Percentiles rank a stretch among this genome's conserved stretches.
phyloP scores from a whole-genome alignment of 2,329 filamentous ascomycete species.

The Aspergillus tubingensis region DNA sequence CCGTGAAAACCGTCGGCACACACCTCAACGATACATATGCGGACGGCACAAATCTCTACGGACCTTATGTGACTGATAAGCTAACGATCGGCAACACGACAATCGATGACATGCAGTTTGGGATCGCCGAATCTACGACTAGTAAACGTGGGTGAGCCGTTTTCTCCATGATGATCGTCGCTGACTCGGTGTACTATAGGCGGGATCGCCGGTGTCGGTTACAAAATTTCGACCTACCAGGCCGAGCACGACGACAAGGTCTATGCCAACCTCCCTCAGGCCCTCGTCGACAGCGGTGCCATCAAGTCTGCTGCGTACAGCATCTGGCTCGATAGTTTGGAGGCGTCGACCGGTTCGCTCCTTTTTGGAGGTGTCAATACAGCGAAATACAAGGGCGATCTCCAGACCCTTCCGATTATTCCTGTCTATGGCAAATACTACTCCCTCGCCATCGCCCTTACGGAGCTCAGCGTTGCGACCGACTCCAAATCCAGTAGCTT shows the following conservation, averaged over 20 bases:
- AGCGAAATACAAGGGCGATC: slow-evolving; percentile 59
- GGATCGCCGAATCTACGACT: slow-evolving; percentile 8
- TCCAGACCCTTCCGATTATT: slow-evolving; percentile 67
- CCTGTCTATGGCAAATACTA: slow-evolving; percentile 49
- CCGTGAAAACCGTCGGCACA: slow-evolving; percentile 68
- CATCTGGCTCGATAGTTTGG: slow-evolving; percentile 70
- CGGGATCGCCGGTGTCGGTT: slow-evolving; percentile 79
- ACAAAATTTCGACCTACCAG: slow-evolving; percentile 64
- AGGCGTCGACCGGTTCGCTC: slow-evolving; percentile 63
- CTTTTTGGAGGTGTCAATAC: slow-evolving; percentile 73
- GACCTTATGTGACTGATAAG: slow-evolving; percentile 64
- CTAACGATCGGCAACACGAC: slow-evolving; percentile 10
- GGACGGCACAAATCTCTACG: slow-evolving; percentile 71
- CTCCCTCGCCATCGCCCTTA: slow-evolving; percentile 69
- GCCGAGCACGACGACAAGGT: slow-evolving; percentile 43
- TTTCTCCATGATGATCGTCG: slow-evolving; percentile 48
- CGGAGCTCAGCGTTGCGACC: slow-evolving; percentile 46
- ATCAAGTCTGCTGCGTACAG: slow-evolving; percentile 70
- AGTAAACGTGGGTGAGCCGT: slow-evolving; percentile 55
- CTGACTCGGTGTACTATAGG: background rate
- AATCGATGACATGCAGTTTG: slow-evolving; percentile 16
- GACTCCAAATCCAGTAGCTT: slow-evolving; percentile 17
- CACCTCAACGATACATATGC: slow-evolving; percentile 82
- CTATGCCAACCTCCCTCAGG: slow-evolving; percentile 63
- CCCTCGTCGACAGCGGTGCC: slow-evolving; percentile 59